Evolutionary conservation across 2,329 filamentous ascomycete species (phyloP).

Genomic region (Aspergillus neotritici): DNA sequence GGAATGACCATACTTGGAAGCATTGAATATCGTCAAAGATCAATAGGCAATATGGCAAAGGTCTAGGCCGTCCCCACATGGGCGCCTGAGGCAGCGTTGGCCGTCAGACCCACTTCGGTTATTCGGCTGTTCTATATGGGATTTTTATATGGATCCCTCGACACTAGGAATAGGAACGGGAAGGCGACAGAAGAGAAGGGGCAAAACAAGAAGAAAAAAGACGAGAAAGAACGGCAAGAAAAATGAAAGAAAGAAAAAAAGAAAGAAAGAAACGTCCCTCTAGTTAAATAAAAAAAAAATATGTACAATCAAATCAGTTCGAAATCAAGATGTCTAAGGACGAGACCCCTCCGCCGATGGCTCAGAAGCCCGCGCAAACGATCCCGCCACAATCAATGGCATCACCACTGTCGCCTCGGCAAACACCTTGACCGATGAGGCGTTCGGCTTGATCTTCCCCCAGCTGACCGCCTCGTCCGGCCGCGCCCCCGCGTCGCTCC

Average conservation of each 20-base stretch:
- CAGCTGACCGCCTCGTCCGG: conserved; percentile 97
- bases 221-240: conserved; percentile 5
- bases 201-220: conserved; percentile 2
- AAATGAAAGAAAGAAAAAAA: conserved; percentile 12
- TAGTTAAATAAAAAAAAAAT: background rate
- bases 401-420: conserved; percentile 64
- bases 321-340: background rate
- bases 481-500: conserved; percentile 88
- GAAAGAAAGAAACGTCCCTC: background rate
- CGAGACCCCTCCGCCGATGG: no score
- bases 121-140: no score
- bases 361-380: conserved; percentile 49
- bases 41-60: no score
- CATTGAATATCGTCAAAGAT: no score
- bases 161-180: no score
- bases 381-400: conserved; percentile 61
- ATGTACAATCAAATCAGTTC: background rate
- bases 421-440: conserved; percentile 82
- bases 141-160: no score
- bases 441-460: conserved; percentile 93
- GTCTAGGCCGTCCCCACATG: no score
- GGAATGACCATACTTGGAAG: no score
- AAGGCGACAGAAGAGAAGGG: no score
- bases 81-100: no score
- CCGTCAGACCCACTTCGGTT: no score